Conservation (phyloP, 139 green algal genomes). For the Chlamydomonas sp. region DNA sequence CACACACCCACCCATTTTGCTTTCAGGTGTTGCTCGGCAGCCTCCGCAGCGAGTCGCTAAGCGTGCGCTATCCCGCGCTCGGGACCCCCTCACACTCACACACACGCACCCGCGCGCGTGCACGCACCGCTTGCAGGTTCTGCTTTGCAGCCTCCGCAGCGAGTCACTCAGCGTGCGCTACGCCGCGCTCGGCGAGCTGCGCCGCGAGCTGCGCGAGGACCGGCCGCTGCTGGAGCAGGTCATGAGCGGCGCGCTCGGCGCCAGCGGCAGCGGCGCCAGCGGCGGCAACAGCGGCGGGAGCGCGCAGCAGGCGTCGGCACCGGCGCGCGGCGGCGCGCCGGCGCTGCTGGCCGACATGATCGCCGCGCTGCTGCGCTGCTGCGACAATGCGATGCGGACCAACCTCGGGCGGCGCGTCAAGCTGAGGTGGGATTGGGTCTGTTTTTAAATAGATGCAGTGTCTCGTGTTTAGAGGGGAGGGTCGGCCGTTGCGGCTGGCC, state of each 20-base stretch:
- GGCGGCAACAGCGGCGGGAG: not conserved
- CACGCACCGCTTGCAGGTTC: too few species aligned
- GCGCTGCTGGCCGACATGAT: constrained; percentile 49
- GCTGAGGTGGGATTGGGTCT: constrained; percentile 30
- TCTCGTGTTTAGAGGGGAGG: not conserved
- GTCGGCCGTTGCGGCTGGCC: constrained; percentile 30
- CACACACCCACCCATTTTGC: too few species aligned
- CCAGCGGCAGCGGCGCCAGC: not conserved
- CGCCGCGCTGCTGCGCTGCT: constrained; percentile 60
- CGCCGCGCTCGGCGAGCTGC: constrained; percentile 45
- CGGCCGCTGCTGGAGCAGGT: constrained; percentile 28
- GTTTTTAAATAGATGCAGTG: not conserved
- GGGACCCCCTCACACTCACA: too few species aligned
- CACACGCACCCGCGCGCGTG: too few species aligned
- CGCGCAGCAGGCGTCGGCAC: too few species aligned
- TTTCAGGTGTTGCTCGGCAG: constrained; percentile 43
- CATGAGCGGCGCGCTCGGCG: constrained; percentile 6
- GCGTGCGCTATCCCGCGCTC: too few species aligned
- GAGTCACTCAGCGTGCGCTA: constrained; percentile 44
- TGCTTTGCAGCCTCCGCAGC: constrained; percentile 42
- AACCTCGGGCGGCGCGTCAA: constrained; percentile 23
- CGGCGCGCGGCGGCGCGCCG: too few species aligned
- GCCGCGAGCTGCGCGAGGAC: constrained; percentile 33
- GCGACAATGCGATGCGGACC: constrained; percentile 40
- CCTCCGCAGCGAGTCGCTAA: constrained; percentile 43